These are phyloP conservation scores for Fusarium udum DNA, from an alignment of 2,329 filamentous ascomycete genomes.

Conservation along the genomic window DNA sequence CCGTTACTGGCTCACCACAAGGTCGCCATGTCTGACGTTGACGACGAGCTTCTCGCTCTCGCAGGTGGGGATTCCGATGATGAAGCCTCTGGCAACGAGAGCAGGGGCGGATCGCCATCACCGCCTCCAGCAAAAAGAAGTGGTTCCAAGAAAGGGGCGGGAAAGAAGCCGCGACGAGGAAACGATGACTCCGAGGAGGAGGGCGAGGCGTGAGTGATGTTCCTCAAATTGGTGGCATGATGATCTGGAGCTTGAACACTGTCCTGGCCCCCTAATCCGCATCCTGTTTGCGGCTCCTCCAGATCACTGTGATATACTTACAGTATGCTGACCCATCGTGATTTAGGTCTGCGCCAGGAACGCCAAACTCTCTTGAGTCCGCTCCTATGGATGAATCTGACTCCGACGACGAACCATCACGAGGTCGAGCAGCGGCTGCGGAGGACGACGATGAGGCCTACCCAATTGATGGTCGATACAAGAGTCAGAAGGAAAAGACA, in stretches of 20 bases:
- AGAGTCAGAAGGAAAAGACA: constrained; percentile 76
- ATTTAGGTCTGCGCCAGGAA: constrained; percentile 72
- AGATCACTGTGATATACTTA: not conserved
- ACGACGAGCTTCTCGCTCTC: constrained; percentile 92
- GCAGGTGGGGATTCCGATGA: constrained; percentile 80
- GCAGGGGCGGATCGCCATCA: constrained; percentile 65
- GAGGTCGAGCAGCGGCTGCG: constrained; percentile 51
- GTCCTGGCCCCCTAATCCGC: not conserved
- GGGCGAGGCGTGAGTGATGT: constrained; percentile 54
- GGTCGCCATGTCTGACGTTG: constrained; percentile 81
- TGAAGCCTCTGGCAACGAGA: constrained; percentile 63
- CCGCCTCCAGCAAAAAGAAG: constrained; percentile 53
- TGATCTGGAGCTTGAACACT: not conserved
- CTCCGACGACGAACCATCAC: constrained; percentile 65
- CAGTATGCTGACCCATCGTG: constrained; percentile 21
- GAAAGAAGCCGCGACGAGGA: constrained; percentile 61
- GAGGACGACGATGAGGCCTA: constrained; percentile 74
- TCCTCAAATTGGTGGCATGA: not conserved
- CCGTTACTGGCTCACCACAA: not conserved
- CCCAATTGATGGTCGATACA: constrained; percentile 88
- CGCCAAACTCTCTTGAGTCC: constrained; percentile 79
- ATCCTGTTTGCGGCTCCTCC: not conserved
- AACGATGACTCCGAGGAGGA: constrained; percentile 69
- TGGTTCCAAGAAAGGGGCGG: constrained; percentile 44
- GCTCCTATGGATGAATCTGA: constrained; percentile 92